Evolutionary conservation across 257 asterid species (phyloP).

Genomic region (Plantago elongata): DNA sequence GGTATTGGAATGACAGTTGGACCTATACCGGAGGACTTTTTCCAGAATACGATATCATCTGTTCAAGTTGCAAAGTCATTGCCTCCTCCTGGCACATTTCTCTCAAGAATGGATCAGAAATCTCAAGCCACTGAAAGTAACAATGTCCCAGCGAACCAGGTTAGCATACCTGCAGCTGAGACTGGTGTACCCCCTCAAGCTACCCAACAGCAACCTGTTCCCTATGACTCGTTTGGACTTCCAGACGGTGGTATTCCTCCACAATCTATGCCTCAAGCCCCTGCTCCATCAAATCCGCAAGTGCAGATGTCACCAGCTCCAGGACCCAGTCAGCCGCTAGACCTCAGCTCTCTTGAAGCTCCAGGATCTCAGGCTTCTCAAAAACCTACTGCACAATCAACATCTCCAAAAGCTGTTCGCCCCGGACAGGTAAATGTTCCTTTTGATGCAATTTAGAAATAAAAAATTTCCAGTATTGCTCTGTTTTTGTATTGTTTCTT

Average conservation of each 20-base stretch:
- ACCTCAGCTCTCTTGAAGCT: conserved; percentile 93
- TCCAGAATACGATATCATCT: conserved; percentile 90
- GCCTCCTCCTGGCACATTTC: conserved; percentile 77
- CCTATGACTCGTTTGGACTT: conserved; percentile 59
- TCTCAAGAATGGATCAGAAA: conserved; percentile 66
- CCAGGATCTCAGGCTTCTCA: conserved; percentile 60
- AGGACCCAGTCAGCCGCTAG: conserved; percentile 68
- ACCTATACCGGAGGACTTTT: conserved; percentile 98
- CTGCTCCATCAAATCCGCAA: conserved; percentile 41
- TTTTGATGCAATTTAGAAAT: conserved; percentile 2
- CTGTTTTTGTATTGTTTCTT: background rate
- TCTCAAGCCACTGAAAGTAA: conserved; percentile 45
- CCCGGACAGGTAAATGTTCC: conserved; percentile 76
- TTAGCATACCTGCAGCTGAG: conserved; percentile 37
- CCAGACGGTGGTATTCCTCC: conserved; percentile 91
- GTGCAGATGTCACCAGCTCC: conserved; percentile 42
- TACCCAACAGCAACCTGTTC: conserved; percentile 50
- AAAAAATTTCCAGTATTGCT: background rate
- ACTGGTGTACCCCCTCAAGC: conserved; percentile 69
- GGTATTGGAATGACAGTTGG: conserved; percentile 67
- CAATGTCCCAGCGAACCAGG: conserved; percentile 47
- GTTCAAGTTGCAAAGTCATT: conserved; percentile 78
- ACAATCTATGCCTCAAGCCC: conserved; percentile 44
- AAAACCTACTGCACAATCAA: conserved; percentile 48
- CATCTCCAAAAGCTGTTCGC: conserved; percentile 92